Percentiles rank a stretch among this genome's conserved stretches.
These are phyloP conservation scores for Lactarius hatsudake DNA, from an alignment of 768 basidiomycete genomes.

Conservation along the genomic window DNA sequence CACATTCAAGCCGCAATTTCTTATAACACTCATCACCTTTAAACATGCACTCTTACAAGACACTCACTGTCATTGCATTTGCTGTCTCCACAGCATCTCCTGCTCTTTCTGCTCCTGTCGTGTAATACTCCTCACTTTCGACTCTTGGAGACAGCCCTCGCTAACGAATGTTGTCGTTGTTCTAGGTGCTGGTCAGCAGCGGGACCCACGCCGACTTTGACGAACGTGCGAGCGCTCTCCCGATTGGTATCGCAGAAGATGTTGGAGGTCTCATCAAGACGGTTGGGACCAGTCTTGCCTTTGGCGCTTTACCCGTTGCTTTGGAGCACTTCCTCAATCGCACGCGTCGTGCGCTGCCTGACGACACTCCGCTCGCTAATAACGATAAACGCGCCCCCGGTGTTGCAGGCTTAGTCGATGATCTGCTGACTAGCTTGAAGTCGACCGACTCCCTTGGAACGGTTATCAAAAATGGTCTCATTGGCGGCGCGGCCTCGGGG, in stretches of 20 bases:
- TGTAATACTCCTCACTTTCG: not conserved
- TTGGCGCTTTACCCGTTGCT: not conserved
- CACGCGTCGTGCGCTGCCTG: not conserved
- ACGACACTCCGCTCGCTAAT: not conserved
- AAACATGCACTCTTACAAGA: constrained; percentile 6
- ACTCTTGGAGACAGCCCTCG: not conserved
- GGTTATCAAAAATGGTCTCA: not conserved
- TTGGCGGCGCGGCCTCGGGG: not conserved
- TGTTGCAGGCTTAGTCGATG: not conserved
- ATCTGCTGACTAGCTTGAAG: too few species aligned
- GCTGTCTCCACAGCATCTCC: not conserved
- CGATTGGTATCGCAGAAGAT: not conserved
- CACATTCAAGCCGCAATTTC: not conserved
- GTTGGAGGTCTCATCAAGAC: not conserved
- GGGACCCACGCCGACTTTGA: not conserved
- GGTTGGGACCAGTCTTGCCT: not conserved
- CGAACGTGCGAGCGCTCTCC: not conserved
- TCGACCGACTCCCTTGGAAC: not conserved
- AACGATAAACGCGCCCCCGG: not conserved
- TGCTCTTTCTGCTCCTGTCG: not conserved
- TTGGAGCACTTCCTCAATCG: not conserved
- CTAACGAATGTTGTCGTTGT: not conserved
- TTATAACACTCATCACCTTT: not conserved
- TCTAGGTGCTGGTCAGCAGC: not conserved
- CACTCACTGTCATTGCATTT: constrained; percentile 1